A percentile compares a stretch with the other conserved stretches of the same genome.
phyloP scores from a whole-genome alignment of 2,329 filamentous ascomycete genomes.

The Sclerotinia sclerotiorum region DNA sequence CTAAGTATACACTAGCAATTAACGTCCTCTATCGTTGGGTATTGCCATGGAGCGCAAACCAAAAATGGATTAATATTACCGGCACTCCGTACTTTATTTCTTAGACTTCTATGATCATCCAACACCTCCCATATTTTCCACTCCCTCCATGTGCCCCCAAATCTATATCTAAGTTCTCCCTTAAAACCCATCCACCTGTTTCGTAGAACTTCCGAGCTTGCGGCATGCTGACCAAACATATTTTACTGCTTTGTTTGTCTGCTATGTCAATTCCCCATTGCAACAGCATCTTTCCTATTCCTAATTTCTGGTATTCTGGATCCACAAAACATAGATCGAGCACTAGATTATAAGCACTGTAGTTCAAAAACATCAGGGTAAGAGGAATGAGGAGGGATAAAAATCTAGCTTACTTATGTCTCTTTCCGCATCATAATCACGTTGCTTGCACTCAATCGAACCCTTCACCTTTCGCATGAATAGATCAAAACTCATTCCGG shows the following conservation, averaged over 20 bases:
- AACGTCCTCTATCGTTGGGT: background rate
- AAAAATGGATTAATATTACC: background rate
- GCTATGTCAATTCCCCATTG: slow-evolving; percentile 26
- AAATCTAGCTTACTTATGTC: background rate
- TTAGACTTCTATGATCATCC: slow-evolving; percentile 28
- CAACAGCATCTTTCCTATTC: slow-evolving; percentile 29
- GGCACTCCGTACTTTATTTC: background rate
- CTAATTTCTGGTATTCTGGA: slow-evolving; percentile 28
- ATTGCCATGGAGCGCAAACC: too few species aligned
- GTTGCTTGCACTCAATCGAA: background rate
- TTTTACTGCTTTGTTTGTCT: slow-evolving; percentile 23
- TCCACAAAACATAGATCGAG: slow-evolving; percentile 31
- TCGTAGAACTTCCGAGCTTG: slow-evolving; percentile 31
- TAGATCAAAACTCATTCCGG: slow-evolving; percentile 8
- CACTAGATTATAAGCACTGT: slow-evolving; percentile 5
- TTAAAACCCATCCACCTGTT: slow-evolving; percentile 37
- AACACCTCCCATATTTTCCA: slow-evolving; percentile 27
- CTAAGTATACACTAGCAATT: background rate
- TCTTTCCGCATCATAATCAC: background rate
- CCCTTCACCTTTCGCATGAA: slow-evolving; percentile 11
- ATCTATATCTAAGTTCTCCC: slow-evolving; percentile 29
- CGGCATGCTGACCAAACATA: slow-evolving; percentile 32
- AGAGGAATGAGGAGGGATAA: background rate
- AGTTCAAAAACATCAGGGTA: too few species aligned
- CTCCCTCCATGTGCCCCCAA: slow-evolving; percentile 29